Conservation (phyloP, 257 asterid species). For the Solanum dulcamara region DNA sequence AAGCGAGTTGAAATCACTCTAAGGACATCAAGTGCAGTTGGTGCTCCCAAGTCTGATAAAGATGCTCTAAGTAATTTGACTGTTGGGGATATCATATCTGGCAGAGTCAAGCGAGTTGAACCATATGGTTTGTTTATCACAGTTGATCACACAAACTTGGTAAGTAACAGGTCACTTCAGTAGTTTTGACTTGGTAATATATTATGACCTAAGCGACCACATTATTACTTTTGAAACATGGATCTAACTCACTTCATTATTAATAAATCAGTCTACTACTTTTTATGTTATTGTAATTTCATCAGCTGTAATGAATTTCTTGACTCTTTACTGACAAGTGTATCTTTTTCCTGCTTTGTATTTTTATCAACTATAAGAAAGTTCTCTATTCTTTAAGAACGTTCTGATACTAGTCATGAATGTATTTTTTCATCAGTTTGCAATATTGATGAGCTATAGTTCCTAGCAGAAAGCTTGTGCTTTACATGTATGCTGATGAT, state of each 20-base stretch:
- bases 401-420: not conserved
- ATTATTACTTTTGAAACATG: not conserved
- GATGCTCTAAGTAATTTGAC: conserved; percentile 30
- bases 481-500: conserved; percentile 8
- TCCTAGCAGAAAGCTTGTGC: not conserved
- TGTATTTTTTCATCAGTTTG: not conserved
- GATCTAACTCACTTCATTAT: not conserved
- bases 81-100: conserved; percentile 64
- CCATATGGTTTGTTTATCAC: conserved; percentile 73
- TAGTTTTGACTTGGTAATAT: not conserved
- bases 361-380: not conserved
- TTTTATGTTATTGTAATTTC: not conserved
- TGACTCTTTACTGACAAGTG: not conserved
- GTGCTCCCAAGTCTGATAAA: conserved; percentile 28
- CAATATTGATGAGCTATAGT: not conserved
- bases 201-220: not conserved
- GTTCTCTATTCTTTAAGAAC: not conserved
- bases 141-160: conserved; percentile 65
- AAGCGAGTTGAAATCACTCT: conserved; percentile 87
- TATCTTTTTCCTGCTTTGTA: not conserved
- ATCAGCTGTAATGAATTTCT: not conserved
- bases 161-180: conserved; percentile 1
- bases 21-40: conserved; percentile 41
- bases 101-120: conserved; percentile 76
- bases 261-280: not conserved